Evolutionary conservation across 2,329 filamentous ascomycete species (phyloP), one percentile per base, ranked within the genome.

Genomic region (Sporothrix sp.): DNA sequence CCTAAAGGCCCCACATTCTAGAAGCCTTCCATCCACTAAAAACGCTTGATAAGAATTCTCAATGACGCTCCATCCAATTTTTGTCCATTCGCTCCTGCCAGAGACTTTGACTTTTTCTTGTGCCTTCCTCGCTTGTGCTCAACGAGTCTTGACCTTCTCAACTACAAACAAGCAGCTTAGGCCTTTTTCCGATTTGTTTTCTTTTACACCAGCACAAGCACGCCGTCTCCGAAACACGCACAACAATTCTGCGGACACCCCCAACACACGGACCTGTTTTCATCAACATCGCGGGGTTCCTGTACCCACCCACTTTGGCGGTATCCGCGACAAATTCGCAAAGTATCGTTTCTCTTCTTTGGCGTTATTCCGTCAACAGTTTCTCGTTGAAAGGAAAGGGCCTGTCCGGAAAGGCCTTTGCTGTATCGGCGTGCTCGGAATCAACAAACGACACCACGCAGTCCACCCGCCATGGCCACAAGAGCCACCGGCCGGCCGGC

Each of bases 381-480:
- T n/a, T n/a, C n/a, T n/a, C n/a, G n/a, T n/a, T n/a, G n/a, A n/a
- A n/a, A n/a, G n/a, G n/a, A n/a, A n/a, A n/a, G n/a, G n/a, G n/a
- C n/a, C n/a, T n/a, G n/a, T n/a, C n/a, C n/a, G n/a, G n/a, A n/a
- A n/a, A n/a, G n/a, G n/a, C n/a, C n/a, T n/a, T n/a, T n/a, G n/a
- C n/a, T n/a, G n/a, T n/a, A n/a, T n/a, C n/a, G n/a, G n/a, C n/a
- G n/a, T n/a, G n/a, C n/a, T n/a, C n/a, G n/a, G n/a, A n/a, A n/a
- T n/a, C 32, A 10, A 6, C 8, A 28, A 18, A 28, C n/a, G 21
- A 45, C 20, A 13, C 10, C 30, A 23, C 39, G 27, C 23, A n/a
- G 16, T 5, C 11, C 42, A 23, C 10, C 37, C 9, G 46, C 42
- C 37, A 81, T 81, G 78, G 71, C 76, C 55, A 73, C 72, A 9